Base-by-base conservation (phyloP, 1,139 yeast species). In the Zygosaccharomyces pseudobailii region DNA sequence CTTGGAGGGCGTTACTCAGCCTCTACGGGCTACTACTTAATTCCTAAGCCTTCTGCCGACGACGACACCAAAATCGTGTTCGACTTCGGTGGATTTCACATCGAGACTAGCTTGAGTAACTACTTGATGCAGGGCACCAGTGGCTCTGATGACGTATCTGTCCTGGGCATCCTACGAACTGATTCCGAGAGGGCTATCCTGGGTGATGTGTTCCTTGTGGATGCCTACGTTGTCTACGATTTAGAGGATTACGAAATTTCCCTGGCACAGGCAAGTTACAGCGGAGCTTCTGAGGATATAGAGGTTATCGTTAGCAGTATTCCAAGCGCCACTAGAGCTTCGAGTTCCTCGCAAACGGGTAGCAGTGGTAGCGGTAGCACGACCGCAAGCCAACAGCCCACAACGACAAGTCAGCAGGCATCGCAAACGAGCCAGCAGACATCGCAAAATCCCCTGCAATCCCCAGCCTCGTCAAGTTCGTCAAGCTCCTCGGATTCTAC, bases 161-260 rank as follows among this genome's bases (percentile, higher is more conserved):
- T 63, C 1, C 48, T 72, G 13, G 69, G 69, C 7, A 46, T 73
- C 3, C 52, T 63, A 25, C 49, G 58, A 23, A 59, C 67, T 23
- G 64, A 62, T 24, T 64, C 59, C 35, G 61, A 58, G n/a, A 46
- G 58, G 1, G 61, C 67, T 43, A 68, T 78, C 10, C 61, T 86
- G 19, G 96, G 96, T 40, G 95, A 85, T 64, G 75, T 82, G 34
- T 80, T 87, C 66, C 69, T 87, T 54, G 74, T 87, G 52, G 71
- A 76, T 45, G 88, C 86, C 8, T 88, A 87, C 60, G 75, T 82
- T 45, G 95, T 87, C 36, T 87, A 78, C 56, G 92, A 87, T 66
- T 69, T 86, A 53, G 88, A 83, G 22, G 78, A 77, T 52, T 67
- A 70, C 45, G 79, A 80, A 59, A 71, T 88, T 27, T 80, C 83